These are phyloP conservation scores for Aspergillus saccharolyticus DNA, from an alignment of 495 filamentous ascomycete species.

Conservation along the genomic window DNA sequence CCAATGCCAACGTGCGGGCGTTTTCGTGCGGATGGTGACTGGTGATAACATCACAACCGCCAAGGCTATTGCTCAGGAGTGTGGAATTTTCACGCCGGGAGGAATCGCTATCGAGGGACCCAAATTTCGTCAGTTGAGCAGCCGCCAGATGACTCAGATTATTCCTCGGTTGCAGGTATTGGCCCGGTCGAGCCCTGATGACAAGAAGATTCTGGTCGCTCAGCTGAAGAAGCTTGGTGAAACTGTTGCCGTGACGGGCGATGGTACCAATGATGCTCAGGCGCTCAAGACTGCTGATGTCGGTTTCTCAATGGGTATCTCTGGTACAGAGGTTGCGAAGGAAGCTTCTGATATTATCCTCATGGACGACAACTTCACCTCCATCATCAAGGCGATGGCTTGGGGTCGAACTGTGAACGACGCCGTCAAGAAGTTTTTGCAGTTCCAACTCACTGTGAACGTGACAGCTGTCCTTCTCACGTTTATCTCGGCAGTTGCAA, in stretches of 20 bases:
- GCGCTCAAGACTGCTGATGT: constrained; percentile 84
- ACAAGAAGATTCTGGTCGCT: constrained; percentile 77
- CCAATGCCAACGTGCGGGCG: constrained; percentile 70
- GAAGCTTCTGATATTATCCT: constrained; percentile 91
- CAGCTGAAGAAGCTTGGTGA: constrained; percentile 79
- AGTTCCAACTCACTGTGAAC: constrained; percentile 91
- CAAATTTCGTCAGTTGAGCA: constrained; percentile 65
- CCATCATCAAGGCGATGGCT: constrained; percentile 80
- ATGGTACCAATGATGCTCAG: constrained; percentile 89
- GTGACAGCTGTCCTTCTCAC: constrained; percentile 83
- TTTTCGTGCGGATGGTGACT: constrained; percentile 87
- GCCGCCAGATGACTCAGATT: constrained; percentile 59
- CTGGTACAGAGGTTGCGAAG: constrained; percentile 88
- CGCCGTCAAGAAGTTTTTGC: constrained; percentile 84
- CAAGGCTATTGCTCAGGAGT: constrained; percentile 78
- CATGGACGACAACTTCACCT: constrained; percentile 91
- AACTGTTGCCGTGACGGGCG: constrained; percentile 89
- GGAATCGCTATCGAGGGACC: constrained; percentile 82
- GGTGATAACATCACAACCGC: constrained; percentile 83
- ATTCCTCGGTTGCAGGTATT: constrained; percentile 78
- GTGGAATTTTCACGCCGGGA: constrained; percentile 71
- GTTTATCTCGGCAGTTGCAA: constrained; percentile 73
- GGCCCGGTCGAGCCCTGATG: constrained; percentile 77
- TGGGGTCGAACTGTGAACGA: constrained; percentile 90
- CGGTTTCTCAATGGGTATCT: constrained; percentile 88